These are phyloP conservation scores for Verticillium zaregamsianum DNA, from an alignment of 2,329 filamentous ascomycete species.

Conservation along the genomic window DNA sequence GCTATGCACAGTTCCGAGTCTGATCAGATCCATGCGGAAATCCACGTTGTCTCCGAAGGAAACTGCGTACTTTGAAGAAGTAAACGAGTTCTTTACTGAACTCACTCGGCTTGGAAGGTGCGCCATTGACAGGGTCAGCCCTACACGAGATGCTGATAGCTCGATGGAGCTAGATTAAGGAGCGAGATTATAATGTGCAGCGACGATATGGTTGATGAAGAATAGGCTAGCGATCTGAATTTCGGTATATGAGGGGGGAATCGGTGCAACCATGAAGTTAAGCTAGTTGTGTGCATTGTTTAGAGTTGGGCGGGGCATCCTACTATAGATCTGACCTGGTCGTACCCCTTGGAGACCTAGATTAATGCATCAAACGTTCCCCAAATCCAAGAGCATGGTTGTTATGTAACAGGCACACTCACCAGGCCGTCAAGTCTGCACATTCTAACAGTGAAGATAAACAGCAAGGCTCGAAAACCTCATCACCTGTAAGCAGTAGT, in stretches of 20 bases:
- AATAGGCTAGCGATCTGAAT: background rate
- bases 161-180: background rate
- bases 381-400: too few relatives aligned
- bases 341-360: too few relatives aligned
- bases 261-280: background rate
- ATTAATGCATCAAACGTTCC: too few relatives aligned
- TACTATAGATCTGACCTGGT: too few relatives aligned
- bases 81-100: slow-evolving; percentile 40
- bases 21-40: slow-evolving; percentile 36
- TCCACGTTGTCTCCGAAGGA: slow-evolving; percentile 25
- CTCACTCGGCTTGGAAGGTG: slow-evolving; percentile 36
- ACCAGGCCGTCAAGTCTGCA: too few relatives aligned
- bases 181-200: background rate
- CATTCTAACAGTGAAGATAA: too few relatives aligned
- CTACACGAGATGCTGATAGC: slow-evolving; percentile 14
- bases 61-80: slow-evolving; percentile 31
- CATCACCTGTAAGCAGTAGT: background rate
- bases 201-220: background rate
- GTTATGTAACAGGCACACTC: too few relatives aligned
- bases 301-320: too few relatives aligned
- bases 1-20: slow-evolving; percentile 33
- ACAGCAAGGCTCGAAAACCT: background rate
- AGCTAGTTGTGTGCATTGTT: too few relatives aligned
- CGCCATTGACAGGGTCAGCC: slow-evolving; percentile 26
- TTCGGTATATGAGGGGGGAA: too few relatives aligned